Conservation (phyloP, 495 filamentous ascomycete species). For the Hapsidospora chrysogenum region DNA sequence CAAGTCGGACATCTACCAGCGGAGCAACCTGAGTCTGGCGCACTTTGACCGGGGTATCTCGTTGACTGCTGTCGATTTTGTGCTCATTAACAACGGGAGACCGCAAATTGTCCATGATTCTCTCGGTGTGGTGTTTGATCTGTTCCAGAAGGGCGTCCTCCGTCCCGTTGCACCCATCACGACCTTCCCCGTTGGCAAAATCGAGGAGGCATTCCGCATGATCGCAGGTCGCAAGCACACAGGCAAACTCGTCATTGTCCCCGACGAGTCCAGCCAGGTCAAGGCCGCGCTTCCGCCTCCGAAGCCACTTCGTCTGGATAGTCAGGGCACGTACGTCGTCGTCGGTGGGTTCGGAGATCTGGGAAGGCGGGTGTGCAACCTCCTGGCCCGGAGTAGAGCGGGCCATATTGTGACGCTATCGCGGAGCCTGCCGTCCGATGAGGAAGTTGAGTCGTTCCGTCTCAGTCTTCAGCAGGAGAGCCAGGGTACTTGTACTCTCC, state of each 20-base stretch:
- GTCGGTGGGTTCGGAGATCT: slow-evolving; percentile 49
- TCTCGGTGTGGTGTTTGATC: slow-evolving; percentile 19
- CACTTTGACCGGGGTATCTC: slow-evolving; percentile 25
- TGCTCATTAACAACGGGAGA: slow-evolving; percentile 19
- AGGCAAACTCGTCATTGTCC: slow-evolving; percentile 38
- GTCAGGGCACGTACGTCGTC: slow-evolving; percentile 38
- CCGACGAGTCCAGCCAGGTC: slow-evolving; percentile 3
- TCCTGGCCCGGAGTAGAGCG: slow-evolving; percentile 45
- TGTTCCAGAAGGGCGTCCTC: slow-evolving; percentile 22
- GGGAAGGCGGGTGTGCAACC: slow-evolving; percentile 38
- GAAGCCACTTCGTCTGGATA: slow-evolving; percentile 4
- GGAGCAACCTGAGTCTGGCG: slow-evolving; percentile 19
- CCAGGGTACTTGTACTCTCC: too few relatives aligned
- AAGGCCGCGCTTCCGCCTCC: slow-evolving; percentile 12
- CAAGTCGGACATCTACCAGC: slow-evolving; percentile 19
- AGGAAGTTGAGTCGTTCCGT: too few relatives aligned
- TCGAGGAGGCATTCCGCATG: slow-evolving; percentile 25
- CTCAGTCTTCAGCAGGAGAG: too few relatives aligned
- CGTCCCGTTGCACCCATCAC: slow-evolving; percentile 16
- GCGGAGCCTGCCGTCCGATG: too few relatives aligned
- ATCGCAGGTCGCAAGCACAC: slow-evolving; percentile 33
- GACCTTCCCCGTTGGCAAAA: slow-evolving; percentile 15
- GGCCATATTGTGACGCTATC: slow-evolving; percentile 40
- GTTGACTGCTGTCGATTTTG: slow-evolving; percentile 30
- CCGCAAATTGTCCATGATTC: slow-evolving; percentile 19